Evolutionary conservation across 164 flowering plant species (phyloP).

Genomic region (Macadamia integrifolia): DNA sequence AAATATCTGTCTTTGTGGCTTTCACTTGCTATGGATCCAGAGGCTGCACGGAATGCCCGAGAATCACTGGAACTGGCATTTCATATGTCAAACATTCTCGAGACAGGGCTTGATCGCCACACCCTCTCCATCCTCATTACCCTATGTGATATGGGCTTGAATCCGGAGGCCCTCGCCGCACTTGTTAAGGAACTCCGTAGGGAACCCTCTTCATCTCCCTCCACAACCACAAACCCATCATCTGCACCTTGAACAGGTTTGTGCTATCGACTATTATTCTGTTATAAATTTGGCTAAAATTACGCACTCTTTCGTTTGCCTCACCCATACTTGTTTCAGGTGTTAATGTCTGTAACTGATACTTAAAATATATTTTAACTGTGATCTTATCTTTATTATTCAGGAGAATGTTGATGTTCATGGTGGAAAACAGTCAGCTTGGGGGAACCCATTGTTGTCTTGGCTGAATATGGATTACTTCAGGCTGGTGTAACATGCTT

Average conservation of each 20-base stretch:
- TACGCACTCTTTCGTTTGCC: neutral
- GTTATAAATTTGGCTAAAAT: neutral
- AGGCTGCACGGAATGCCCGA: slow-evolving; percentile 53
- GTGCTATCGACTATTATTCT: neutral
- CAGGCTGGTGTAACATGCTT: neutral
- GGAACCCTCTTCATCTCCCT: slow-evolving; percentile 28
- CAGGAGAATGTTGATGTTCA: too few relatives aligned
- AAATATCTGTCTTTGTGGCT: neutral
- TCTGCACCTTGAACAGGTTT: neutral
- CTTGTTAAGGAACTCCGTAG: slow-evolving; percentile 61
- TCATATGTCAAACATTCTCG: slow-evolving; percentile 78
- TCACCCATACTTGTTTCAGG: neutral
- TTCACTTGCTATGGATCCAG: slow-evolving; percentile 45
- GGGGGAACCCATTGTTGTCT: too few relatives aligned
- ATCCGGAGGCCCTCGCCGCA: slow-evolving; percentile 76
- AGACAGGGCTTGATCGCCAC: slow-evolving; percentile 85
- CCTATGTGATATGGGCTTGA: slow-evolving; percentile 73
- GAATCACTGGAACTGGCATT: slow-evolving; percentile 75
- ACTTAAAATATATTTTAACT: neutral
- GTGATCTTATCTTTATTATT: neutral
- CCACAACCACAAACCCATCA: slow-evolving; percentile 1
- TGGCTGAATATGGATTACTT: too few relatives aligned
- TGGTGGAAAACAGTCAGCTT: too few relatives aligned
- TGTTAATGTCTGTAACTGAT: neutral
- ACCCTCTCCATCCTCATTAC: slow-evolving; percentile 81